A percentile compares a stretch with the other conserved stretches of the same genome.
phyloP scores from a whole-genome alignment of 2,329 filamentous ascomycete genomes.

The Aureobasidium sp. region DNA sequence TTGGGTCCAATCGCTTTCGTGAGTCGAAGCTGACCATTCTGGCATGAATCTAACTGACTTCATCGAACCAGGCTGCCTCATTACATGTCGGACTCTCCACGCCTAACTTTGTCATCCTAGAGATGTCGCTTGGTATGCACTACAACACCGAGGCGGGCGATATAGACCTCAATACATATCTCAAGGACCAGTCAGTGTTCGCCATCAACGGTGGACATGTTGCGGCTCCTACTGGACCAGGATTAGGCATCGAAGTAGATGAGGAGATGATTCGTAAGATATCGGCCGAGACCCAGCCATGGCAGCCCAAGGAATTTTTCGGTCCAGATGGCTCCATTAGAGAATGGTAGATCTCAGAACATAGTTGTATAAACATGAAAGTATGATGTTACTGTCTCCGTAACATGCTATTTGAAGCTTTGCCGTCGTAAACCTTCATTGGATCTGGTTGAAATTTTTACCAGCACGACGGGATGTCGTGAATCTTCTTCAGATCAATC shows the following conservation, averaged over 20 bases:
- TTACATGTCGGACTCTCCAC: constrained; percentile 56
- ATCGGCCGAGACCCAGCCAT: constrained; percentile 51
- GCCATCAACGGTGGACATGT: constrained; percentile 24
- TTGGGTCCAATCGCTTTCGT: constrained; percentile 63
- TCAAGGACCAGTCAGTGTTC: constrained; percentile 24
- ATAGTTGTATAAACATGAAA: neutral
- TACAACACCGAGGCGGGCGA: constrained; percentile 59
- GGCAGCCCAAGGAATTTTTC: constrained; percentile 58
- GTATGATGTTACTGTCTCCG: neutral
- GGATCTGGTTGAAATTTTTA: too few species aligned
- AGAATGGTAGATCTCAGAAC: constrained; percentile 51
- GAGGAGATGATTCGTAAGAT: constrained; percentile 58
- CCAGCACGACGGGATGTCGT: too few species aligned
- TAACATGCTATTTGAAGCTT: neutral
- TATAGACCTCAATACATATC: constrained; percentile 45
- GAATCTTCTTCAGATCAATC: too few species aligned
- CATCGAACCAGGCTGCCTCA: constrained; percentile 41
- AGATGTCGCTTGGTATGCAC: constrained; percentile 73
- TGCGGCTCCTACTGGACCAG: constrained; percentile 22
- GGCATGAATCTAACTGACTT: neutral
- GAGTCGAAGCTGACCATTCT: neutral
- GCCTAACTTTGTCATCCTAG: constrained; percentile 64
- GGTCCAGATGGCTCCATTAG: constrained; percentile 58
- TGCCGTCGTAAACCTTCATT: neutral
- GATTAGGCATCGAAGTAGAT: constrained; percentile 38